phyloP scores from a whole-genome alignment of 139 green algal species.

The Haematococcus sp. region DNA sequence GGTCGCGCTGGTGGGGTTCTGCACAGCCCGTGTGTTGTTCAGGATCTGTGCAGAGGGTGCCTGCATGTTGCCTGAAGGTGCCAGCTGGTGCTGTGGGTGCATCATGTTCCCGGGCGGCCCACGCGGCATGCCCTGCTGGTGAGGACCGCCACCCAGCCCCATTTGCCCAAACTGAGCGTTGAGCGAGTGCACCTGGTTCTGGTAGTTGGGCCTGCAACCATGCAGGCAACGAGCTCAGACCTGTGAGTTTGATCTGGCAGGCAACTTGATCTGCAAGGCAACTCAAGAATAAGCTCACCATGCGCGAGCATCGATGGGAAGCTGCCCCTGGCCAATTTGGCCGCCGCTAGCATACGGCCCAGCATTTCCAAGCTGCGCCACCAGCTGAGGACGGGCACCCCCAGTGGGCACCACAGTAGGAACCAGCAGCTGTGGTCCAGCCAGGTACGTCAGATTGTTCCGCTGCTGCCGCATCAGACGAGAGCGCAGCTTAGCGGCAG shows the following conservation, averaged over 20 bases:
- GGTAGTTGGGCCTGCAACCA: too few relatives aligned
- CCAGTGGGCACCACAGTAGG: conserved; percentile 4
- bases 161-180: too few relatives aligned
- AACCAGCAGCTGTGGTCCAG: conserved; percentile 20
- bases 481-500: conserved; percentile 48
- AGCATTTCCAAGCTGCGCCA: too few relatives aligned
- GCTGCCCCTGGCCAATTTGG: conserved; percentile 1
- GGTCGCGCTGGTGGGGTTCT: conserved; percentile 18
- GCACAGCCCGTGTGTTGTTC: conserved; percentile 2
- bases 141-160: neutral
- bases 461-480: conserved; percentile 41
- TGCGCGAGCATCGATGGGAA: neutral
- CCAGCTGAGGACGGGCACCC: neutral
- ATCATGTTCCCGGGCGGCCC: neutral
- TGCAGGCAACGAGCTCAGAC: too few relatives aligned
- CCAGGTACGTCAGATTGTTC: conserved; percentile 10
- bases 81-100: neutral
- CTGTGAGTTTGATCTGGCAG: too few relatives aligned
- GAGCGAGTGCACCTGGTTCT: too few relatives aligned
- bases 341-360: neutral
- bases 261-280: too few relatives aligned
- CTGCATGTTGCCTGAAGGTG: conserved; percentile 1
- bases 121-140: conserved; percentile 10
- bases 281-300: too few relatives aligned
- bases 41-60: neutral